phyloP scores from a whole-genome alignment of 495 filamentous ascomycete genomes.

The Amniculicola lignicola region DNA sequence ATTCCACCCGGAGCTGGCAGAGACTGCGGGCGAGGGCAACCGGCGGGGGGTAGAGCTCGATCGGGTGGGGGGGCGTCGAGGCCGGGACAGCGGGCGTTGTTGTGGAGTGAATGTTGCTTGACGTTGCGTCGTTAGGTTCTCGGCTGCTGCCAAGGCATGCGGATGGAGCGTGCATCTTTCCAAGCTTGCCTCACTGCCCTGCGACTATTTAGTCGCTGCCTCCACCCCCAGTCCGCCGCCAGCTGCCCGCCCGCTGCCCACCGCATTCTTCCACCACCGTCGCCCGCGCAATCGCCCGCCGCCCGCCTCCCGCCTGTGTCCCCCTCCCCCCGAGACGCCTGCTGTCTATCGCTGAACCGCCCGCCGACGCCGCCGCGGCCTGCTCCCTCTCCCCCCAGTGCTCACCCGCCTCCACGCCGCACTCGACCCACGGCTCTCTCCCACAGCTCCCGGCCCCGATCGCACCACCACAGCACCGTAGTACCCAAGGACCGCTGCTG shows the following conservation, averaged over 20 bases:
- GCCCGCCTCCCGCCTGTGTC: not conserved
- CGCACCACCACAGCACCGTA: no score
- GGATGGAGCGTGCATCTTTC: no score
- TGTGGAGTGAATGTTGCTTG: not conserved
- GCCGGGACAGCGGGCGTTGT: not conserved
- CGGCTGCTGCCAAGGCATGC: no score
- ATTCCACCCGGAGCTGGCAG: slow-evolving; percentile 13
- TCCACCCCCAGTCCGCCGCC: no score
- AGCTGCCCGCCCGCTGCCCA: not conserved
- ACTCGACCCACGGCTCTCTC: no score
- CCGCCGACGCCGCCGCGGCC: not conserved
- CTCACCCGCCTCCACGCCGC: not conserved
- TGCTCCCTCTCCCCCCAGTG: not conserved
- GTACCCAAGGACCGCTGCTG: no score
- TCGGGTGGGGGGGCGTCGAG: slow-evolving; percentile 3
- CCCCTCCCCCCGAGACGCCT: not conserved
- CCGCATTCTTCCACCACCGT: not conserved
- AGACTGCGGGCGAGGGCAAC: slow-evolving; percentile 5
- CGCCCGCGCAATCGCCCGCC: not conserved
- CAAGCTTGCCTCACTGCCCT: not conserved
- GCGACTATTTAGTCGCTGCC: not conserved
- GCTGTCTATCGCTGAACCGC: not conserved
- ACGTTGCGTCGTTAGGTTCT: no score
- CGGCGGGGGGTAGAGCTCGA: slow-evolving; percentile 2
- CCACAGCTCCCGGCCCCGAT: no score